Base-by-base conservation (phyloP, 164 flowering plant genomes). In the Litsea cubeba region DNA sequence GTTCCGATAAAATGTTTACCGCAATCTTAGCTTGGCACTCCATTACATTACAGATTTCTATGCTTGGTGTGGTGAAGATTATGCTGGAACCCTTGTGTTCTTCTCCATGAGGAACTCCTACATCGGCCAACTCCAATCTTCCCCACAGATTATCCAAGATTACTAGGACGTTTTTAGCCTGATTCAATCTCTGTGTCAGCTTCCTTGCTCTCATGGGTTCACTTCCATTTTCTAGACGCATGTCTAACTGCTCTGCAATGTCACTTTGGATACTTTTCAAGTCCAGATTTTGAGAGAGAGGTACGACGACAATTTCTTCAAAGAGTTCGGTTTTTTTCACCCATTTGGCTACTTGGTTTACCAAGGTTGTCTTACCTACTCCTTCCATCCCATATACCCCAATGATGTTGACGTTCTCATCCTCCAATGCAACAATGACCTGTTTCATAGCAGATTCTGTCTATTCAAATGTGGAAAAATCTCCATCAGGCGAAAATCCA, bases 81-180 rank as follows among this genome's bases (percentile, higher is more conserved):
- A 82, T 71, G 20, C 78, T 78, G 54, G 78, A 73, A 28, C 76
- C 76, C 5, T 20, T 67, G 10, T 40, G 64, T 2, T 50, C 23
- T 2, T 15, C 23, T 17, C 1, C 17, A 14, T 54, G n/a, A 8
- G 82, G 84, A 40, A 84, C 76, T 25, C 87, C 82, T 3, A 79
- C 23, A 5, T 75, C 32, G 1, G 24, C 54, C 62, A 84, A 40
- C 1, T 80, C 69, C 32, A 82, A 35, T 54, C 15, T 51, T 12
- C 65, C 67, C 87, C 87, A 84, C 0, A 84, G 23, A 77, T 82
- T 83, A 71, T 84, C 87, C 28, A 84, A 62, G 30, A 84, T 77
- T 30, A 84, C 18, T 7, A 84, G 83, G 12, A 79, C 32, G 5
- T 12, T 51, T 15, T 35, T 74, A 26, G 26, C 62, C 23, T 75